Evolutionary conservation across 139 green algal genomes (phyloP).

Genomic region (Picochlorum sp.): DNA sequence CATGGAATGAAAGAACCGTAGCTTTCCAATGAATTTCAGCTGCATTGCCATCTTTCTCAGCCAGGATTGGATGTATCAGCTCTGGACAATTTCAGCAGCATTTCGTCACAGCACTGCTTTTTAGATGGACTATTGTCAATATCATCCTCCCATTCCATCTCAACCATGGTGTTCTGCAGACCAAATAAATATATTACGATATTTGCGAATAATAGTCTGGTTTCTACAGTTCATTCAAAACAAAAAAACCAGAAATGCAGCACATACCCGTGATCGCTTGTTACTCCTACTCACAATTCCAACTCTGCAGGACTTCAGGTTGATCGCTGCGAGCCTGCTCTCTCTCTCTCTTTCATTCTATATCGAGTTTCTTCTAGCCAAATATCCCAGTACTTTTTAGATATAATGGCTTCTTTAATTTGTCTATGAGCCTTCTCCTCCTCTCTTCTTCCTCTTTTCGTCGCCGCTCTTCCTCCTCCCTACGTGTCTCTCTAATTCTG

Average conservation of each 20-base stretch:
- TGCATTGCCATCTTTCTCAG: no score
- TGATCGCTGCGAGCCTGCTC: neutral
- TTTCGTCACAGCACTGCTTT: no score
- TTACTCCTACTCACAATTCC: neutral
- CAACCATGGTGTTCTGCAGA: no score
- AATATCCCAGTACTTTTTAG: conserved; percentile 7
- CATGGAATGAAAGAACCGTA: no score
- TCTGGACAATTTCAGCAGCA: no score
- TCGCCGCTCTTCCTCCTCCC: neutral
- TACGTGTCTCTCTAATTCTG: neutral
- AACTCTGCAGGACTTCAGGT: conserved; percentile 21
- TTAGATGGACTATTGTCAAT: no score
- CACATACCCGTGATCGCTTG: neutral
- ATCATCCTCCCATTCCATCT: no score
- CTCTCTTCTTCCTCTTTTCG: conserved; percentile 13
- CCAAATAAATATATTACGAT: no score
- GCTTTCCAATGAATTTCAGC: no score
- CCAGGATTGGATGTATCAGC: no score
- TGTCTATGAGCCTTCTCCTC: conserved; percentile 9
- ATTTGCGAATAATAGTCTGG: no score
- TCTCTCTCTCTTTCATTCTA: conserved; percentile 6
- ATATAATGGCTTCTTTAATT: conserved; percentile 12
- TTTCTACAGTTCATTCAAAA: neutral
- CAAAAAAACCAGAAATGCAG: neutral
- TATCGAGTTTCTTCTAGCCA: conserved; percentile 7